Percentiles rank a stretch among this genome's conserved stretches.
These are phyloP conservation scores for Neonectria coccinea DNA, from an alignment of 2,329 filamentous ascomycete genomes.

Conservation along the genomic window DNA sequence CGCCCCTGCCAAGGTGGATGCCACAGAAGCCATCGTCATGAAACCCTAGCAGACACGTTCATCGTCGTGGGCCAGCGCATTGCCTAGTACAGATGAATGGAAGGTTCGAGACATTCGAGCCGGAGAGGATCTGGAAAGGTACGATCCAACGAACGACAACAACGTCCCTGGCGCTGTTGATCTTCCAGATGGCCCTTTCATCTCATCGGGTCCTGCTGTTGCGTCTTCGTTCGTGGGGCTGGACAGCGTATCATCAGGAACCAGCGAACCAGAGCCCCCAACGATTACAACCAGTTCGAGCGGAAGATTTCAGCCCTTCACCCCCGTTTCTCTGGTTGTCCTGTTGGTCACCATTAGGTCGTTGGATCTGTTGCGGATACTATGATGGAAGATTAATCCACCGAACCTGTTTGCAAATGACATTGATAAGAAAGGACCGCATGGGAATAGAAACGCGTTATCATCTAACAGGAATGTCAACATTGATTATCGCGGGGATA, in stretches of 20 bases:
- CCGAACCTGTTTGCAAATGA: not conserved
- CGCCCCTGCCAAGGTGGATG: not conserved
- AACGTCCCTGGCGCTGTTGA: not conserved
- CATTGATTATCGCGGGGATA: constrained; percentile 35
- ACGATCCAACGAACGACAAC: not conserved
- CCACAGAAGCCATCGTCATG: not conserved
- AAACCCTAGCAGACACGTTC: constrained; percentile 9
- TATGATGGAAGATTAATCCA: not conserved
- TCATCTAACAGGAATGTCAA: constrained; percentile 25
- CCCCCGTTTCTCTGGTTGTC: not conserved
- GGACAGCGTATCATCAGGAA: constrained; percentile 2
- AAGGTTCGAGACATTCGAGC: constrained; percentile 1
- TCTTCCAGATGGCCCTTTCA: not conserved
- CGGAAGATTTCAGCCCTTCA: not conserved
- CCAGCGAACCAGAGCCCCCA: not conserved
- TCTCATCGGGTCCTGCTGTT: not conserved
- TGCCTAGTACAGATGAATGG: not conserved
- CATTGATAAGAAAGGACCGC: not conserved
- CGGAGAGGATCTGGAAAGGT: constrained; percentile 7
- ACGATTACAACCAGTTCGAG: constrained; percentile 15
- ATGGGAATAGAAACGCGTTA: not conserved
- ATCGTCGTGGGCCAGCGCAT: not conserved
- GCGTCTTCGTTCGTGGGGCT: constrained; percentile 9
- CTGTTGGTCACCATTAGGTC: constrained; percentile 6
- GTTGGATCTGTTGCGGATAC: not conserved